These are phyloP conservation scores for Wickerhamomyces xylosicus DNA, from an alignment of 805 yeast genomes.

Conservation along the genomic window DNA sequence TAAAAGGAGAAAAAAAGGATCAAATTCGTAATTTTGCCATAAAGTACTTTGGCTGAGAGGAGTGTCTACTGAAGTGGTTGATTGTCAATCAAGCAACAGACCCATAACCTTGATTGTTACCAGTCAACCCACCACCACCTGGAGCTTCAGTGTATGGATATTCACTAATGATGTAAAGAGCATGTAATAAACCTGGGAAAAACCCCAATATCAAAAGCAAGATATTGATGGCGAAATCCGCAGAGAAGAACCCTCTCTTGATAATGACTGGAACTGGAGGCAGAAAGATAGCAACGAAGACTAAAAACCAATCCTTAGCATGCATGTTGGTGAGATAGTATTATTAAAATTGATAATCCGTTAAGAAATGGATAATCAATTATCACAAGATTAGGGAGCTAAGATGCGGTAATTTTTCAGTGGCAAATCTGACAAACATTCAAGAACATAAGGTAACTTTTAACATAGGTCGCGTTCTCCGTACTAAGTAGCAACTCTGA, in stretches of 20 bases:
- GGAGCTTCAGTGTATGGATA: conserved; percentile 33
- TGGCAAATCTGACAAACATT: too few species aligned
- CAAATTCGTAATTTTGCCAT: too few species aligned
- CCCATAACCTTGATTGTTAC: conserved; percentile 12
- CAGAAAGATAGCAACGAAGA: conserved; percentile 53
- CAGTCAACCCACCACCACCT: conserved; percentile 1
- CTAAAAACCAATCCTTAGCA: conserved; percentile 51
- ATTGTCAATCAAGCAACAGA: conserved; percentile 9
- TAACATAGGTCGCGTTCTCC: too few species aligned
- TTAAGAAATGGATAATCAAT: too few species aligned
- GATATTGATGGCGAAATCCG: conserved; percentile 53
- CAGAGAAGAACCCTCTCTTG: conserved; percentile 50
- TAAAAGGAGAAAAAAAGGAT: too few species aligned
- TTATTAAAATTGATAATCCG: too few species aligned
- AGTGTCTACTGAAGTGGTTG: not conserved
- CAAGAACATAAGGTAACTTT: too few species aligned
- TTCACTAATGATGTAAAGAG: conserved; percentile 51
- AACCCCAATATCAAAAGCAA: conserved; percentile 51
- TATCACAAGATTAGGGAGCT: too few species aligned
- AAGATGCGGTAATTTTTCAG: too few species aligned
- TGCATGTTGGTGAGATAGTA: conserved; percentile 16
- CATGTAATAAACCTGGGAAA: conserved; percentile 62
- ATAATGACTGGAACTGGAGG: conserved; percentile 68
- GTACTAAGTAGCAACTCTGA: too few species aligned
- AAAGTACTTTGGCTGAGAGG: conserved; percentile 3